These are phyloP conservation scores for Aspergillus uvarum DNA, from an alignment of 2,329 filamentous ascomycete species.

Conservation along the genomic window DNA sequence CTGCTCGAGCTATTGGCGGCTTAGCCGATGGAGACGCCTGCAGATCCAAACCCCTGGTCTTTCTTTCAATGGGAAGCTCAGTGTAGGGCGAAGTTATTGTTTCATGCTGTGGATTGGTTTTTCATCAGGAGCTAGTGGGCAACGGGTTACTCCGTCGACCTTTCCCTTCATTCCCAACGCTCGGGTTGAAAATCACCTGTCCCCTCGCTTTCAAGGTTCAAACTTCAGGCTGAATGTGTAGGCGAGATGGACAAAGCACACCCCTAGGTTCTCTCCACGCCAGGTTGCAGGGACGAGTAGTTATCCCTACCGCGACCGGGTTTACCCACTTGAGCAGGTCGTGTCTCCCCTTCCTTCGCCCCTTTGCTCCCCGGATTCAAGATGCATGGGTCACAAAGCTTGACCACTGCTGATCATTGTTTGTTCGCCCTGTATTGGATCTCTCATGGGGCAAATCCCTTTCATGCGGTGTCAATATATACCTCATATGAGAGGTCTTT, in stretches of 20 bases:
- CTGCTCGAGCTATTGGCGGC: not conserved
- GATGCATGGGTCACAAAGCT: slow-evolving; percentile 16
- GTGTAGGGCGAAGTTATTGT: too few species aligned
- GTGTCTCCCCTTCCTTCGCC: not conserved
- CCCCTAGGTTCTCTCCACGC: slow-evolving; percentile 2
- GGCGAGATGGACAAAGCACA: not conserved
- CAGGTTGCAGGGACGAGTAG: not conserved
- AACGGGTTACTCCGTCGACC: not conserved
- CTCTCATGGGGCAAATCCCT: too few species aligned
- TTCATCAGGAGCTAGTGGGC: not conserved
- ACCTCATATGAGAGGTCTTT: not conserved
- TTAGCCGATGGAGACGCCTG: slow-evolving; percentile 5
- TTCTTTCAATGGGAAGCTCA: too few species aligned
- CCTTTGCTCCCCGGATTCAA: slow-evolving; percentile 7
- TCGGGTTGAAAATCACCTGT: not conserved
- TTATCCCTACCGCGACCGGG: slow-evolving; percentile 1
- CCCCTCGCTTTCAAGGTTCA: not conserved
- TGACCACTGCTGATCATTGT: slow-evolving; percentile 10
- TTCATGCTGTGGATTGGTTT: not conserved
- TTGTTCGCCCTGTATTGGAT: slow-evolving; percentile 1
- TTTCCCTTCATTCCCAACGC: not conserved
- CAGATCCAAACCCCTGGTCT: not conserved
- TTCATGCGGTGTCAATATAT: not conserved
- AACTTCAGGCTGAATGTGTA: not conserved
- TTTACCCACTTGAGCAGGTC: slow-evolving; percentile 8